These are phyloP conservation scores for Xylariales sp. DNA, from an alignment of 2,329 filamentous ascomycete genomes.

Conservation along the genomic window DNA sequence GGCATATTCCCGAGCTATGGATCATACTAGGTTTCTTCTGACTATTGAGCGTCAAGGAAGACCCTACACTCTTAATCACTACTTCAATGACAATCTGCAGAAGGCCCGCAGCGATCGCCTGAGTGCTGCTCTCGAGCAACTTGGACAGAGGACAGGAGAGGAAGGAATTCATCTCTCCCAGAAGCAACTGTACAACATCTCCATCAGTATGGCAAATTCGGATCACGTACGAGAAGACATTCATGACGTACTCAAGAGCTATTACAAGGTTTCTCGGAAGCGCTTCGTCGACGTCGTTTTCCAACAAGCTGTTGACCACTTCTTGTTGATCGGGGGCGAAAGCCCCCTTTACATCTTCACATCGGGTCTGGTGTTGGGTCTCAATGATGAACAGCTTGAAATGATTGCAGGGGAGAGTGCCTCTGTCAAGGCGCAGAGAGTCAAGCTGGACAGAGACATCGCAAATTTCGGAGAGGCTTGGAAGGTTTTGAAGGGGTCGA, in stretches of 20 bases:
- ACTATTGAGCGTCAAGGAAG: slow-evolving; percentile 40
- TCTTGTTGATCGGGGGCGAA: slow-evolving; percentile 36
- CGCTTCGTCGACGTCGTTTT: slow-evolving; percentile 61
- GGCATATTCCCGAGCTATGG: slow-evolving; percentile 38
- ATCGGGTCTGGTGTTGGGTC: slow-evolving; percentile 34
- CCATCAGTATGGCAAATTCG: slow-evolving; percentile 22
- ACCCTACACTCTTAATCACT: slow-evolving; percentile 45
- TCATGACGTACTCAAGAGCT: slow-evolving; percentile 55
- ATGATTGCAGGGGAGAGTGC: slow-evolving; percentile 44
- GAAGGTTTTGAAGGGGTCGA: too few species aligned
- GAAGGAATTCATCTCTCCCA: slow-evolving; percentile 13
- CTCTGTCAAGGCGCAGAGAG: slow-evolving; percentile 25
- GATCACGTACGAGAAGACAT: slow-evolving; percentile 44
- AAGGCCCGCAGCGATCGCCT: slow-evolving; percentile 21
- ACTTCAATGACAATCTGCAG: slow-evolving; percentile 36
- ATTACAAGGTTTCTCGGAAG: slow-evolving; percentile 57
- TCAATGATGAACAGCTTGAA: slow-evolving; percentile 36
- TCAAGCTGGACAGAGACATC: slow-evolving; percentile 32
- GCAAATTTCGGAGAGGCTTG: slow-evolving; percentile 29
- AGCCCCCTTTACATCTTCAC: slow-evolving; percentile 42
- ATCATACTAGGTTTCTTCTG: slow-evolving; percentile 41
- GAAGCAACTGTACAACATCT: slow-evolving; percentile 15
- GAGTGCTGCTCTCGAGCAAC: slow-evolving; percentile 9
- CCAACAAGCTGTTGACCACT: slow-evolving; percentile 51
- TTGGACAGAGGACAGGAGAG: slow-evolving; percentile 13